Conservation (phyloP, 1,284 basidiomycete genomes). For the Cutaneotrichosporon dermatis region DNA sequence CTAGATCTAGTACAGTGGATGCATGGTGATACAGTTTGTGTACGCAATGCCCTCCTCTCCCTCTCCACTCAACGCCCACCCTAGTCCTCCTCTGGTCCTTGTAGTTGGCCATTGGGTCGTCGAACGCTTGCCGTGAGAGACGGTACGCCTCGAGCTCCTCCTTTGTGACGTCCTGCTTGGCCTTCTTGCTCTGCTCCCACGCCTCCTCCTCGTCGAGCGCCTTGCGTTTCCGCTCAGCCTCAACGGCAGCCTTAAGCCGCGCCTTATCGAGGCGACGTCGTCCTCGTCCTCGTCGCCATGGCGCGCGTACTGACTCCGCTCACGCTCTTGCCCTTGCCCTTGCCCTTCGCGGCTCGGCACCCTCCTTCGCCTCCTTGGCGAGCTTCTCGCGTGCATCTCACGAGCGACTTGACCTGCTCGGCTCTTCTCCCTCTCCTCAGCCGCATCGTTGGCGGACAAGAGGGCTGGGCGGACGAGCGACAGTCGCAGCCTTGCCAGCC, state of each 20-base stretch:
- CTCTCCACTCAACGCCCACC: too few species aligned
- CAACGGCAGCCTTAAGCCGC: constrained; percentile 63
- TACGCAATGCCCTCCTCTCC: too few species aligned
- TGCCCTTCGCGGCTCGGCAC: constrained; percentile 40
- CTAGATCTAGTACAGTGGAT: neutral
- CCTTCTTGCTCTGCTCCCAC: constrained; percentile 47
- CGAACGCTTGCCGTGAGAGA: constrained; percentile 40
- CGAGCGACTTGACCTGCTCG: constrained; percentile 36
- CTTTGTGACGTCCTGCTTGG: constrained; percentile 71
- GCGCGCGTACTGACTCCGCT: constrained; percentile 41
- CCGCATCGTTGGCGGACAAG: constrained; percentile 49
- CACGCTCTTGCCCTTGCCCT: constrained; percentile 6
- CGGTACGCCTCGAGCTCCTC: constrained; percentile 69
- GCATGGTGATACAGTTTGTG: neutral
- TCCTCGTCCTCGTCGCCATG: constrained; percentile 56
- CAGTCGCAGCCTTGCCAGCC: constrained; percentile 75
- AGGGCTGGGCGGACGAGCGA: constrained; percentile 66
- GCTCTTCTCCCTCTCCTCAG: constrained; percentile 14
- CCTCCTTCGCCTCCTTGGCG: constrained; percentile 12
- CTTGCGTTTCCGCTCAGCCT: constrained; percentile 73
- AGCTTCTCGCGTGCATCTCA: constrained; percentile 42
- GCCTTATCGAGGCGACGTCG: constrained; percentile 66
- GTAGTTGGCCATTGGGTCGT: constrained; percentile 51
- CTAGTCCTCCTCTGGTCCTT: constrained; percentile 27
- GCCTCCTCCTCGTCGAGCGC: constrained; percentile 58